phyloP scores from a whole-genome alignment of 148 eudicot genomes.

The Polygonum aviculare region DNA sequence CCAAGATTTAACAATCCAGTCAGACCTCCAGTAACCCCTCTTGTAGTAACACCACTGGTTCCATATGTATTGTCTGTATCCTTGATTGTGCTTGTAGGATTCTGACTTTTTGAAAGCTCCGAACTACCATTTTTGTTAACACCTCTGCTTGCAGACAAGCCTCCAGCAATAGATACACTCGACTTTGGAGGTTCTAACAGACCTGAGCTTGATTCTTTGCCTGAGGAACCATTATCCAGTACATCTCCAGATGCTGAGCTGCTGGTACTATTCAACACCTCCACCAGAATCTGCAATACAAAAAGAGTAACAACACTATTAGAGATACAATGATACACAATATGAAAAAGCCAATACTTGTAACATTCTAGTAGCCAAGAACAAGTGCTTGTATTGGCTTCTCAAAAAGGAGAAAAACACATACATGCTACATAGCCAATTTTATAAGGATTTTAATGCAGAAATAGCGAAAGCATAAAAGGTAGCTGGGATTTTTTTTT shows the following conservation, averaged over 20 bases:
- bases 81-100: constrained; percentile 26
- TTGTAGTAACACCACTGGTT: constrained; percentile 70
- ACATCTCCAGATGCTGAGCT: constrained; percentile 27
- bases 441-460: neutral
- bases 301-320: neutral
- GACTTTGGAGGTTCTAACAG: constrained; percentile 67
- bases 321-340: neutral
- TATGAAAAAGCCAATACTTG: neutral
- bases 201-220: constrained; percentile 38
- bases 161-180: constrained; percentile 61
- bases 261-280: constrained; percentile 35
- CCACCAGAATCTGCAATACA: constrained; percentile 72
- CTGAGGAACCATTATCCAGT: constrained; percentile 42
- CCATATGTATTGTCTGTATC: constrained; percentile 51
- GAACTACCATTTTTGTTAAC: constrained; percentile 46
- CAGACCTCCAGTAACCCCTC: constrained; percentile 78
- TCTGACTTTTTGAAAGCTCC: constrained; percentile 42
- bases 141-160: constrained; percentile 70
- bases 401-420: neutral
- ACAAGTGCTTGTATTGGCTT: neutral
- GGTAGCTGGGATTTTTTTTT: neutral
- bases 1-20: constrained; percentile 92
- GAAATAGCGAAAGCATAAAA: neutral
- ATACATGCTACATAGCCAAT: neutral
- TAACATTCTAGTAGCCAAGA: neutral